Percentiles rank a stretch among this genome's conserved stretches.
phyloP scores from a whole-genome alignment of 768 basidiomycete species.

The Mycena olivaceomarginata region DNA sequence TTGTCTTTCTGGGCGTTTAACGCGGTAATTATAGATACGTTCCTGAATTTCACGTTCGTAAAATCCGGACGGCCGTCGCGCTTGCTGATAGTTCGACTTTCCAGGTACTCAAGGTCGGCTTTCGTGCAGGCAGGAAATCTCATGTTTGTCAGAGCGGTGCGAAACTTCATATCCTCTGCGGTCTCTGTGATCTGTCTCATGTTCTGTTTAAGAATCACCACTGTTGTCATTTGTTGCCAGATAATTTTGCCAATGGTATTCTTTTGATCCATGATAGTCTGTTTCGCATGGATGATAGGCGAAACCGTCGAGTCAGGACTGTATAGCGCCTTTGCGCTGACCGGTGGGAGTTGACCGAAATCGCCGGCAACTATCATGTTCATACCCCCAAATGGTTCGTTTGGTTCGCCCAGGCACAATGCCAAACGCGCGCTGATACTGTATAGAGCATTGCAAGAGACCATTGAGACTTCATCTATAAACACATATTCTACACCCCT shows the following conservation, averaged over 20 bases:
- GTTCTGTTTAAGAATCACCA: slow-evolving; percentile 34
- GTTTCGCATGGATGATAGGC: slow-evolving; percentile 3
- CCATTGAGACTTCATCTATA: slow-evolving; percentile 40
- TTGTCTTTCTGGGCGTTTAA: too few relatives aligned
- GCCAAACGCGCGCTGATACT: too few relatives aligned
- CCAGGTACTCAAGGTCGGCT: not conserved
- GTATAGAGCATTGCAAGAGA: slow-evolving; percentile 38
- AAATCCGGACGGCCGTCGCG: too few relatives aligned
- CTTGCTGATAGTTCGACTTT: not conserved
- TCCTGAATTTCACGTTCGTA: too few relatives aligned
- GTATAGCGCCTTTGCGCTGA: slow-evolving; percentile 40
- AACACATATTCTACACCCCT: not conserved
- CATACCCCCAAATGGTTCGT: slow-evolving; percentile 31
- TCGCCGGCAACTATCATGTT: slow-evolving; percentile 69
- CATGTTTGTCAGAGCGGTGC: not conserved
- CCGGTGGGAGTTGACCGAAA: slow-evolving; percentile 65
- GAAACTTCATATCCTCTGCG: not conserved
- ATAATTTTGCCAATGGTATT: slow-evolving; percentile 39
- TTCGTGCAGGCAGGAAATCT: not conserved
- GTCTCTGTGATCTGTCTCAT: not conserved
- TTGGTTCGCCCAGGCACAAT: too few relatives aligned
- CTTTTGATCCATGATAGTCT: slow-evolving; percentile 38
- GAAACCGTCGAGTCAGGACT: not conserved
- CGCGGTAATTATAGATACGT: too few relatives aligned
- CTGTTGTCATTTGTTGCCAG: slow-evolving; percentile 50